phyloP scores from a whole-genome alignment of 768 basidiomycete species.

The Boletus sp. region DNA sequence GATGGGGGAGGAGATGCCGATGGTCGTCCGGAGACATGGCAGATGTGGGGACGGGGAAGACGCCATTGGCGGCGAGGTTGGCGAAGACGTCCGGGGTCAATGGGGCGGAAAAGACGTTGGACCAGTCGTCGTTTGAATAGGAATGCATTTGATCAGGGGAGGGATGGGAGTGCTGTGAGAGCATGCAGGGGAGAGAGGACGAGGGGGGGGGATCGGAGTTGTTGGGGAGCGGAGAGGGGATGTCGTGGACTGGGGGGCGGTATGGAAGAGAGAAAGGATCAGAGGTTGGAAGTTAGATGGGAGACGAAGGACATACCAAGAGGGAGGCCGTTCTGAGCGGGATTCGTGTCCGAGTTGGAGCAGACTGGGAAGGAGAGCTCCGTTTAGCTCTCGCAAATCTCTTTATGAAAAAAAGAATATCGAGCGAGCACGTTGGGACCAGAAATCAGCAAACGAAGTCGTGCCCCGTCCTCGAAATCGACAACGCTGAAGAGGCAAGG shows the following conservation, averaged over 20 bases:
- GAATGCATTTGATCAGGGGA: conserved; percentile 26
- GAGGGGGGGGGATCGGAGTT: conserved; percentile 15
- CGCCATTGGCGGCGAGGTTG: conserved; percentile 58
- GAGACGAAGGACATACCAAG: not conserved
- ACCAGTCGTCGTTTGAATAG: conserved; percentile 46
- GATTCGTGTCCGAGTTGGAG: not conserved
- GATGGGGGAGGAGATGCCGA: conserved; percentile 24
- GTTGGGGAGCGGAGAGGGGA: conserved; percentile 23
- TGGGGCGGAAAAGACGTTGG: conserved; percentile 56
- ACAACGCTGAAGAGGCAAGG: conserved; percentile 20
- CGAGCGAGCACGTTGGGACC: not conserved
- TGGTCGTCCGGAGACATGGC: conserved; percentile 26
- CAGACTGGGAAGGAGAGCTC: not conserved
- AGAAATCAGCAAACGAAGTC: not conserved
- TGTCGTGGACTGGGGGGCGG: conserved; percentile 39
- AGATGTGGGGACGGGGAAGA: conserved; percentile 41
- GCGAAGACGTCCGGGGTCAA: conserved; percentile 61
- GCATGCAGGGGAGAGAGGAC: conserved; percentile 21
- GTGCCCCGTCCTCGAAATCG: not conserved
- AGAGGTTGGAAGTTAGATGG: conserved; percentile 19
- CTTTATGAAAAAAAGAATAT: conserved; percentile 7
- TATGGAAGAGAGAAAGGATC: conserved; percentile 34
- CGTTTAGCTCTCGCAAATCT: conserved; percentile 17
- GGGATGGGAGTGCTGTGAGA: conserved; percentile 12
- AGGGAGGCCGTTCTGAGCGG: conserved; percentile 6